A percentile compares a stretch with the other conserved stretches of the same genome.
Conservation (phyloP, 768 basidiomycete species). For the Royoungia palumana region DNA sequence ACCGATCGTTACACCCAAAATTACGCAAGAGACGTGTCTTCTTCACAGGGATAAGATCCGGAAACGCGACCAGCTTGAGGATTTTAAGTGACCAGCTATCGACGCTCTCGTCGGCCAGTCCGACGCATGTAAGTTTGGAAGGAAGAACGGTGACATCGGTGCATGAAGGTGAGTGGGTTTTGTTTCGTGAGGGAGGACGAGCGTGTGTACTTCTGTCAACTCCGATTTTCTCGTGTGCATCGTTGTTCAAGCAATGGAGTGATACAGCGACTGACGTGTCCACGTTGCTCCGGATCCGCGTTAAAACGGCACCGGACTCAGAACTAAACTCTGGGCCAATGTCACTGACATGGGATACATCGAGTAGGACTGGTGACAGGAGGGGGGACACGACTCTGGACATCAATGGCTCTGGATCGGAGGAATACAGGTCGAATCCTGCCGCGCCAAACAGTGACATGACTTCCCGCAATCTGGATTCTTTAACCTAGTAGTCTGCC, state of each 20-base stretch:
- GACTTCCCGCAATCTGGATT: conserved; percentile 58
- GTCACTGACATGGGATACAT: conserved; percentile 29
- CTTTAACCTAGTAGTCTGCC: conserved; percentile 51
- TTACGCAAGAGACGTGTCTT: conserved; percentile 6
- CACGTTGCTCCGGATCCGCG: conserved; percentile 43
- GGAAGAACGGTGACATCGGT: conserved; percentile 60
- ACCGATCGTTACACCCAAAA: conserved; percentile 1
- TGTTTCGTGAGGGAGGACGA: conserved; percentile 28
- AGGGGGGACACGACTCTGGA: conserved; percentile 30
- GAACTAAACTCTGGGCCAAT: conserved; percentile 28
- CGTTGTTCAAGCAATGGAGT: conserved; percentile 5
- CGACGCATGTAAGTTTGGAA: conserved; percentile 76
- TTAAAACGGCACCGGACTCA: conserved; percentile 45
- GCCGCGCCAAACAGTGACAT: conserved; percentile 55
- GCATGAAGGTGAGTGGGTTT: conserved; percentile 53
- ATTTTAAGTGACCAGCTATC: conserved; percentile 77
- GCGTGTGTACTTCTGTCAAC: conserved; percentile 4
- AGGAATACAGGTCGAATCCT: conserved; percentile 63
- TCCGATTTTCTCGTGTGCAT: conserved; percentile 3
- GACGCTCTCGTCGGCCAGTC: conserved; percentile 62
- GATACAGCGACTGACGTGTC: conserved; percentile 22
- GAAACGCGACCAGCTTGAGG: conserved; percentile 72
- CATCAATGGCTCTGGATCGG: conserved; percentile 39
- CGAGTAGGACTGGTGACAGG: conserved; percentile 30
- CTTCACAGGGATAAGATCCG: conserved; percentile 56